Evolutionary conservation across 176 grass and related monocot species (phyloP).

Genomic region (Rhynchospora pubera): DNA sequence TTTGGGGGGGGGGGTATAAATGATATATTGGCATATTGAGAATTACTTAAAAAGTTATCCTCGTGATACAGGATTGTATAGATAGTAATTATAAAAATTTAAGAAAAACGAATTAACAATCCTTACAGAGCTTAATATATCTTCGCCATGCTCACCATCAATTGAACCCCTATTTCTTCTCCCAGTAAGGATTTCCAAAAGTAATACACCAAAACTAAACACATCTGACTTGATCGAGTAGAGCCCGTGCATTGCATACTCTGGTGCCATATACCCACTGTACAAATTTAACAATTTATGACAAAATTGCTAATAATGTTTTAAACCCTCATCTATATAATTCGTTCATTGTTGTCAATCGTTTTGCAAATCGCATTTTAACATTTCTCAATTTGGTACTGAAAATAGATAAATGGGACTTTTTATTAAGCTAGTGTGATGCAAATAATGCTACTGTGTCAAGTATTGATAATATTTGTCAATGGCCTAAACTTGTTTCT

Average conservation of each 20-base stretch:
- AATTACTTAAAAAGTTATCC: neutral
- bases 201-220: slow-evolving; percentile 50
- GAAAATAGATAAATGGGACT: too few relatives aligned
- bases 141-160: slow-evolving; percentile 25
- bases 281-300: slow-evolving; percentile 10
- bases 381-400: too few relatives aligned
- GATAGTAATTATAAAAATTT: neutral
- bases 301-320: neutral
- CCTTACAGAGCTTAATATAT: slow-evolving; percentile 37
- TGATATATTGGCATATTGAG: too few relatives aligned
- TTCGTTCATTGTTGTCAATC: neutral
- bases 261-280: slow-evolving; percentile 66
- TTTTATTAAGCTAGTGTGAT: too few relatives aligned
- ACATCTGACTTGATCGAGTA: slow-evolving; percentile 60
- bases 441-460: too few relatives aligned
- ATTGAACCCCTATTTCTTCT: slow-evolving; percentile 22
- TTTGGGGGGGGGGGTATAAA: neutral
- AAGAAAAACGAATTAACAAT: neutral
- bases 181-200: slow-evolving; percentile 55
- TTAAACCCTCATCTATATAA: neutral
- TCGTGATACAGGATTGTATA: neutral
- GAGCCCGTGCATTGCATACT: slow-evolving; percentile 43
- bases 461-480: too few relatives aligned
- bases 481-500: too few relatives aligned
- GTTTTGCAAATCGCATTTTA: neutral